Percentiles rank a stretch among this genome's conserved stretches.
Conservation (phyloP, 1,139 yeast genomes). For the Lipomyces yarrowii region DNA sequence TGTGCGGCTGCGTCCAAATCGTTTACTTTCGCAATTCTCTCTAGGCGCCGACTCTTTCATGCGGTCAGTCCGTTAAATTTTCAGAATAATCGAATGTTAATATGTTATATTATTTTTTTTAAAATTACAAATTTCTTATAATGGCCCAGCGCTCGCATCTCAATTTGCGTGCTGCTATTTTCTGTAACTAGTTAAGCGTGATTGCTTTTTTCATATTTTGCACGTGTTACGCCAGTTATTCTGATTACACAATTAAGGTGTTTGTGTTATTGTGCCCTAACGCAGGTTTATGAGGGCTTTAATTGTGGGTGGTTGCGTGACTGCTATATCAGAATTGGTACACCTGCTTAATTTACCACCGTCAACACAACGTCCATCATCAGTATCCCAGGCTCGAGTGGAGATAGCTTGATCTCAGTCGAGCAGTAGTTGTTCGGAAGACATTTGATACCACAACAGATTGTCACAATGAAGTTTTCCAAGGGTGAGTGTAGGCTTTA, state of each 20-base stretch:
- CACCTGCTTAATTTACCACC: neutral
- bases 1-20: too few relatives aligned
- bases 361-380: neutral
- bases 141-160: too few relatives aligned
- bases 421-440: neutral
- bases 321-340: neutral
- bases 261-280: neutral
- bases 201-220: too few relatives aligned
- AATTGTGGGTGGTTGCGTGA: neutral
- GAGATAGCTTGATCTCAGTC: neutral
- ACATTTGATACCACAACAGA: slow-evolving; percentile 1
- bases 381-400: neutral
- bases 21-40: too few relatives aligned
- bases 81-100: too few relatives aligned
- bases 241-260: neutral
- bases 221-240: neutral
- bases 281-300: neutral
- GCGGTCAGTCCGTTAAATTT: too few relatives aligned
- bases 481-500: slow-evolving; percentile 19
- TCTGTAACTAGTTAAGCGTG: neutral
- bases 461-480: slow-evolving; percentile 30
- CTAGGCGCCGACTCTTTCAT: too few relatives aligned
- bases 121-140: too few relatives aligned
- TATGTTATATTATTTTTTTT: too few relatives aligned
- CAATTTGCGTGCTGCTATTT: too few relatives aligned